Conservation (phyloP, 2,329 filamentous ascomycete genomes). For the Fusarium solani-melongenae region DNA sequence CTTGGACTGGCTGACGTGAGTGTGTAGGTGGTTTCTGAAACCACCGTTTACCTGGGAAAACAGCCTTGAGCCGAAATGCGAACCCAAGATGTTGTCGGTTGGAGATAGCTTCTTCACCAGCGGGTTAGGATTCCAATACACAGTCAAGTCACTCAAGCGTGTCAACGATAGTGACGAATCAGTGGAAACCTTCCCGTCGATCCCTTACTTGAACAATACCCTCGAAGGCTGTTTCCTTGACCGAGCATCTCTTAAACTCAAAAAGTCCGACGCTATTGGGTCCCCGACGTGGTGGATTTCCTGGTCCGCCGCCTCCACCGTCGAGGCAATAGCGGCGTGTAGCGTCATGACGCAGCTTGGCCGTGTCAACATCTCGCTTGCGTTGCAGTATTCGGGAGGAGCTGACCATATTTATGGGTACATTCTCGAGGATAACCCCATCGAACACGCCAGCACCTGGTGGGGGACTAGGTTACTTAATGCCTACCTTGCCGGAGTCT, state of each 20-base stretch:
- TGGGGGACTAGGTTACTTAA: slow-evolving; percentile 29
- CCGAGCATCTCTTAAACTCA: not conserved
- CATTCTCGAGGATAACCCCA: slow-evolving; percentile 18
- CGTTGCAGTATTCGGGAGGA: slow-evolving; percentile 5
- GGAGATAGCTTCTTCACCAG: slow-evolving; percentile 25
- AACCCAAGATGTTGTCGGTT: slow-evolving; percentile 18
- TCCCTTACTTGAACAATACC: slow-evolving; percentile 16
- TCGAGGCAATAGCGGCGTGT: slow-evolving; percentile 6
- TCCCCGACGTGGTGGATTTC: slow-evolving; percentile 14
- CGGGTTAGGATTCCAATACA: slow-evolving; percentile 7
- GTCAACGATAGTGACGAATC: not conserved
- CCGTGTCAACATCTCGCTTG: slow-evolving; percentile 11
- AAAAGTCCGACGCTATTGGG: not conserved
- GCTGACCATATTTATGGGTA: slow-evolving; percentile 13
- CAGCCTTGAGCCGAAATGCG: slow-evolving; percentile 7
- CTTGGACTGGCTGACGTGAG: not conserved
- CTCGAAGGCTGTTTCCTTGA: slow-evolving; percentile 14
- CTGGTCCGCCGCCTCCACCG: not conserved
- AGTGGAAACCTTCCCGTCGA: not conserved
- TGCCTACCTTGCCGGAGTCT: slow-evolving; percentile 10
- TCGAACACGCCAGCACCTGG: slow-evolving; percentile 18
- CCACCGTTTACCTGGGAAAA: slow-evolving; percentile 18
- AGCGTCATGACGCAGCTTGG: not conserved
- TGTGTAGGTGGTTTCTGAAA: slow-evolving; percentile 26
- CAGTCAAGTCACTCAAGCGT: slow-evolving; percentile 7